Percentiles rank a stretch among this genome's conserved stretches.
These are phyloP conservation scores for Boletus sensibilis DNA, from an alignment of 768 basidiomycete genomes.

Conservation along the genomic window DNA sequence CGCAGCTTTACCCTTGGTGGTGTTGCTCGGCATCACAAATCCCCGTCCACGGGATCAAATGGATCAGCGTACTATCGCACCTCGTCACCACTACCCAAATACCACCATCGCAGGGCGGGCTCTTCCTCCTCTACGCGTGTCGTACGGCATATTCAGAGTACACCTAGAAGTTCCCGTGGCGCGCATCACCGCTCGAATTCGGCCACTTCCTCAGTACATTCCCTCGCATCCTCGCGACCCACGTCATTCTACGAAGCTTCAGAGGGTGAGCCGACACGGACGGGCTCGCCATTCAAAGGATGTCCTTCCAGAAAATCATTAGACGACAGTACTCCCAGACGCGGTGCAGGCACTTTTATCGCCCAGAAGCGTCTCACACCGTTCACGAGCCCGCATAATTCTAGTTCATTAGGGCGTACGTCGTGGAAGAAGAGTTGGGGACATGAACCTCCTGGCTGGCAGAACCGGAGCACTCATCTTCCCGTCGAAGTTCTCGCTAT, in stretches of 20 bases:
- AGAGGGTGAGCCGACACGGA: slow-evolving; percentile 64
- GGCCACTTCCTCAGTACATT: slow-evolving; percentile 73
- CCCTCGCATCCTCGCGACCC: slow-evolving; percentile 71
- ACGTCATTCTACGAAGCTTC: slow-evolving; percentile 76
- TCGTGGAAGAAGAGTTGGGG: slow-evolving; percentile 94
- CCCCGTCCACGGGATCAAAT: slow-evolving; percentile 74
- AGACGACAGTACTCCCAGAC: slow-evolving; percentile 46
- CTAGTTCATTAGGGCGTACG: slow-evolving; percentile 55
- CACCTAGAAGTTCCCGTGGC: slow-evolving; percentile 37
- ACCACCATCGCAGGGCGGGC: slow-evolving; percentile 74
- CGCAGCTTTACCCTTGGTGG: slow-evolving; percentile 66
- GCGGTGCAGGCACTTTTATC: slow-evolving; percentile 59
- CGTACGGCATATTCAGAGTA: slow-evolving; percentile 58
- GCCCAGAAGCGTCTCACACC: slow-evolving; percentile 81
- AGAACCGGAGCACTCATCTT: slow-evolving; percentile 57
- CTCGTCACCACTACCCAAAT: slow-evolving; percentile 71
- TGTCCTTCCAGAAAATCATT: slow-evolving; percentile 45
- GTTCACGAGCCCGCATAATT: slow-evolving; percentile 56
- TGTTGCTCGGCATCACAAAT: slow-evolving; percentile 60
- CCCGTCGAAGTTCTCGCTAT: slow-evolving; percentile 80
- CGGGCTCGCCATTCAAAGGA: slow-evolving; percentile 60
- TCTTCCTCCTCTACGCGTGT: slow-evolving; percentile 85
- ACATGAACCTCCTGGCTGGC: slow-evolving; percentile 83
- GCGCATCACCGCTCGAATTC: slow-evolving; percentile 74
- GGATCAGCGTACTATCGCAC: slow-evolving; percentile 64